Base-by-base conservation (phyloP, 208 protist genomes). In the Crithidia mellificae region DNA sequence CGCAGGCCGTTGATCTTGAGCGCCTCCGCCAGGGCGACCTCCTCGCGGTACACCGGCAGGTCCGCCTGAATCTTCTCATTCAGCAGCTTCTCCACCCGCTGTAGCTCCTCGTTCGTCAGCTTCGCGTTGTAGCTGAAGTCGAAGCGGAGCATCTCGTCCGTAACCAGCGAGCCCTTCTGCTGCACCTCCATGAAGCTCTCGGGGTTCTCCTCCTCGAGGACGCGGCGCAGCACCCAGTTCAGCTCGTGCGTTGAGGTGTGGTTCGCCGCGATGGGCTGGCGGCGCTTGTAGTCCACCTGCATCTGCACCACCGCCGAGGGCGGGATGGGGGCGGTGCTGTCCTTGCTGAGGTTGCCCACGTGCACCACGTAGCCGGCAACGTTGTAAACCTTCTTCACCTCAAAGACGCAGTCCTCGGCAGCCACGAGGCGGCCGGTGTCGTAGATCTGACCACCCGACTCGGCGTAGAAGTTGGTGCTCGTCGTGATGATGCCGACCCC, bases 201-300 rank as follows among this genome's bases (percentile, higher is more conserved):
- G 25, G 79, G 67, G 29, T 93, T 92, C 36, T 87, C 78, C 39
- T 90, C 90, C 75, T 95, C 77, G 0, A 98, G 86, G 27, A 96
- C 92, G 41, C 86, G 73, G 47, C 92, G 81, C 36, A 99, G 90
- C 25, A 96, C 97, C 83, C 85, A 98, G 83, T 99, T 99, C 38
- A 99, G 84, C 63, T 98, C 61, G 72, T 99, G 98, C 27, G 98
- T 99, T 1, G 90, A 74, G 24, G 98, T 99, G 91, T 99, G 98
- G 81, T 99, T 99, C n/a, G 88, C 68, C 44, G 93, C 90, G 51
- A 96, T 86, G 50, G 73, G 49, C 20, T 74, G 46, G 61, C 97
- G 85, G 50, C 93, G 76, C 19, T 74, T 80, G 67, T 96, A 98
- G 78, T 99, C 92, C 22, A 99, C 91, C 34, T 92, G 73, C 44